Evolutionary conservation across 2,329 filamentous ascomycete genomes (phyloP).

Genomic region (Neopestalotiopsis clavispora): DNA sequence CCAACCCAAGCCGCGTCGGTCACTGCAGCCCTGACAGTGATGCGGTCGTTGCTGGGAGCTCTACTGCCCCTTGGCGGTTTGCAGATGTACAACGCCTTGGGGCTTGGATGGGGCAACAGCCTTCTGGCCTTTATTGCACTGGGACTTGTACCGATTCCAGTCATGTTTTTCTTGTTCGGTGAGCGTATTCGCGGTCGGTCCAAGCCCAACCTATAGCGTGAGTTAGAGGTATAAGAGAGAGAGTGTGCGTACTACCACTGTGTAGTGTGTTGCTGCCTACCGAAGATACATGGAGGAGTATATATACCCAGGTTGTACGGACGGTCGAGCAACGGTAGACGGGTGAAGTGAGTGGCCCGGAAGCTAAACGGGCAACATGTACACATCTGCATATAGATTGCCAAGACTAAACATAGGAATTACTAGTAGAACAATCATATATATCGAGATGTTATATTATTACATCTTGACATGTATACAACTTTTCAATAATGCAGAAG

Average conservation of each 20-base stretch:
- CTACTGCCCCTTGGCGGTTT: conserved; percentile 44
- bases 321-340: too few relatives aligned
- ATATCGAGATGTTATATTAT: too few relatives aligned
- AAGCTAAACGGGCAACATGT: too few relatives aligned
- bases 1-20: conserved; percentile 44
- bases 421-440: too few relatives aligned
- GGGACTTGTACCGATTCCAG: conserved; percentile 26
- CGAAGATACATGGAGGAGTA: too few relatives aligned
- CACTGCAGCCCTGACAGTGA: conserved; percentile 42
- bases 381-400: too few relatives aligned
- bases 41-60: conserved; percentile 43
- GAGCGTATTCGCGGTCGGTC: conserved; percentile 25
- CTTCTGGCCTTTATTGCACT: conserved; percentile 45
- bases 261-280: background rate
- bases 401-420: too few relatives aligned
- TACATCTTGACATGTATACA: too few relatives aligned
- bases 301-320: too few relatives aligned
- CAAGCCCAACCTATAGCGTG: conserved; percentile 23
- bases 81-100: conserved; percentile 43
- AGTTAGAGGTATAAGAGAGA: background rate
- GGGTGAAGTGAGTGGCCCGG: too few relatives aligned
- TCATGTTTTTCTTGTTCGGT: conserved; percentile 26
- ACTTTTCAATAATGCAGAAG: too few relatives aligned
- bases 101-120: conserved; percentile 49
- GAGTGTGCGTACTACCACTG: background rate